Base-by-base conservation (phyloP, 1,139 yeast genomes). In the Sugiyamaella japonica region DNA sequence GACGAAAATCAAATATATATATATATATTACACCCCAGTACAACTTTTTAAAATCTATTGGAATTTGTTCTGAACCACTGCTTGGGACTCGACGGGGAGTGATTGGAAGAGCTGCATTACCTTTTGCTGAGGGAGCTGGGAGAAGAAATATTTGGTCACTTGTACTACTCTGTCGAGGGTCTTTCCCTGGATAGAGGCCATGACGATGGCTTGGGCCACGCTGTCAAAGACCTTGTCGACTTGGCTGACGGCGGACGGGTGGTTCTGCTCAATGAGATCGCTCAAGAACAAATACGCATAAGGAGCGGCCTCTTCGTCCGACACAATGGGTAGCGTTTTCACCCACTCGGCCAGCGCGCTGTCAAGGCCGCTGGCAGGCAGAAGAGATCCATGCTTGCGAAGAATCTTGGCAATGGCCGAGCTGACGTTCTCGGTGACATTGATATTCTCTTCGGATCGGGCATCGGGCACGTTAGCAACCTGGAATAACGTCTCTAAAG, bases 301-400 rank as follows among this genome's bases (percentile, higher is more conserved):
- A n/a, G 90, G 84, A 1, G 98, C 97, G 7, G 95, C 96, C 63
- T 88, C 95, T 44, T 84, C 88, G 70, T 93, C 97, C 63, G 84
- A 86, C 16, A 84, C 73, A 47, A 91, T 80, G 29, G 99, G 99
- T 63, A 93, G 79, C 12, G 90, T 80, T 59, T 80, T 79, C 54
- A 93, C 75, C 98, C 98, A 93, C 61, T 82, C 86, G 37, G 77
- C 79, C 52, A 89, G 75, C 17, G 87, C 80, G 28, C 79, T 76
- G 62, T 86, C 83, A 58, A 84, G 73, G 66, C 84, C 81, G 41
- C 89, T 86, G 2, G 60, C 63, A 10, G 72, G 71, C 41, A 88
- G 76, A 45, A 78, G 72, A 12, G 77, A 65, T 15, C 84, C 84
- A 52, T 70, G 67, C 39, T 66, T 60, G 25, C 73, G 69, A 48